Evolutionary conservation across 768 basidiomycete species (phyloP).

Genomic region (Coprinopsis cinerea): DNA sequence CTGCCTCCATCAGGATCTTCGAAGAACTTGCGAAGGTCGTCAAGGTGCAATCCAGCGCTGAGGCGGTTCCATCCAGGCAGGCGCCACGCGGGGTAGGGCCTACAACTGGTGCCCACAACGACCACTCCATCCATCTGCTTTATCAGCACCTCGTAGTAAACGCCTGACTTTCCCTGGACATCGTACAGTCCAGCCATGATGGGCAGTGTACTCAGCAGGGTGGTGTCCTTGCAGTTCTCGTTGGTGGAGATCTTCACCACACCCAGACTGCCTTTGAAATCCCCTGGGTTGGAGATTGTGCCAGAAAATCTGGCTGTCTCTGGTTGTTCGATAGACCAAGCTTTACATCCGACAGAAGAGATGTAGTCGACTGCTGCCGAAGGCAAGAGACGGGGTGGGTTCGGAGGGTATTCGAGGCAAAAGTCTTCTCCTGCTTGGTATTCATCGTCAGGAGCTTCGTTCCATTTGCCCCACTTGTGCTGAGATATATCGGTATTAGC

Average conservation of each 20-base stretch:
- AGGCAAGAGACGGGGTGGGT: conserved; percentile 41
- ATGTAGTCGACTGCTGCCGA: conserved; percentile 51
- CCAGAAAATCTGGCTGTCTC: conserved; percentile 39
- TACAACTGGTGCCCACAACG: conserved; percentile 58
- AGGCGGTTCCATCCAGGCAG: conserved; percentile 69
- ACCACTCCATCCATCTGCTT: conserved; percentile 52
- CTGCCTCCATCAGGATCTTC: conserved; percentile 62
- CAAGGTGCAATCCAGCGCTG: conserved; percentile 61
- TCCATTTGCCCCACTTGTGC: conserved; percentile 43
- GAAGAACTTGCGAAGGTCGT: conserved; percentile 70
- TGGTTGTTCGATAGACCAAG: conserved; percentile 49
- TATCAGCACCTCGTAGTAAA: conserved; percentile 61
- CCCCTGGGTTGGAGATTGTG: conserved; percentile 26
- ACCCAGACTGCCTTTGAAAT: conserved; percentile 25
- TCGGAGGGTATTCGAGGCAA: conserved; percentile 35
- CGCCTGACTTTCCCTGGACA: conserved; percentile 44
- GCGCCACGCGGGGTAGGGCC: conserved; percentile 59
- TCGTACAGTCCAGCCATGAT: conserved; percentile 57
- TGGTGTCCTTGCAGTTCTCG: conserved; percentile 39
- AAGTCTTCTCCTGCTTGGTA: conserved; percentile 47
- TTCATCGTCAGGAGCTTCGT: conserved; percentile 54
- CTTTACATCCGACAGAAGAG: conserved; percentile 35
- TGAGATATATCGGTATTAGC: conserved; percentile 9
- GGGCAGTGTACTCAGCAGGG: conserved; percentile 55
- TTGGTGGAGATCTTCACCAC: conserved; percentile 38